Evolutionary conservation across 2,329 filamentous ascomycete species (phyloP).

Genomic region (Sclerotinia minor): DNA sequence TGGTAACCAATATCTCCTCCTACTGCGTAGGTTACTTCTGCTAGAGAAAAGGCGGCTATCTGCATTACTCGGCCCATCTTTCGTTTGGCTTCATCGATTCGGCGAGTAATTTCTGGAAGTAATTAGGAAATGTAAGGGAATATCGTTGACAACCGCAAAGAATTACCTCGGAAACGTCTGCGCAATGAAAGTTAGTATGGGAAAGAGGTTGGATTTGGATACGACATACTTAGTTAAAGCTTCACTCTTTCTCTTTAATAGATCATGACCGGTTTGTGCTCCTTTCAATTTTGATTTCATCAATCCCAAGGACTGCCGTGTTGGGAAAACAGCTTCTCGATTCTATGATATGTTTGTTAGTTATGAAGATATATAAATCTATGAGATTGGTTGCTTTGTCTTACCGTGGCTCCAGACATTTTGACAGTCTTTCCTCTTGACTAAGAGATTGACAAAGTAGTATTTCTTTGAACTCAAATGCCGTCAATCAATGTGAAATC

Average conservation of each 20-base stretch:
- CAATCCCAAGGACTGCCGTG: constrained; percentile 89
- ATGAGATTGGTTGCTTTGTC: constrained; percentile 28
- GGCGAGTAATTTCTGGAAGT: constrained; percentile 81
- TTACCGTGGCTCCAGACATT: constrained; percentile 57
- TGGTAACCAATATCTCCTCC: constrained; percentile 96
- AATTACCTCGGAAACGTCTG: constrained; percentile 83
- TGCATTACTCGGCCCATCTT: constrained; percentile 99
- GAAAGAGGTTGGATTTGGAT: constrained; percentile 18
- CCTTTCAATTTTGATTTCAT: constrained; percentile 99
- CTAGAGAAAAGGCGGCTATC: constrained; percentile 94
- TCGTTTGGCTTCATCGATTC: constrained; percentile 97
- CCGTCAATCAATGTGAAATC: neutral
- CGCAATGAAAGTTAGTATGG: constrained; percentile 35
- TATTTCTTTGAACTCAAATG: neutral
- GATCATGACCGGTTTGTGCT: constrained; percentile 84
- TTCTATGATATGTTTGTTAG: constrained; percentile 57
- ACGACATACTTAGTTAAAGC: constrained; percentile 84
- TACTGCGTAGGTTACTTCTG: constrained; percentile 95
- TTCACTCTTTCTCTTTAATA: constrained; percentile 97
- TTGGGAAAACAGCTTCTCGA: constrained; percentile 95
- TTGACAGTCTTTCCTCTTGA: constrained; percentile 31
- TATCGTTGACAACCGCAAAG: neutral
- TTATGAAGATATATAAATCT: constrained; percentile 13
- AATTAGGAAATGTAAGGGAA: constrained; percentile 19
- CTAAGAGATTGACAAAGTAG: neutral